Evolutionary conservation across 139 green algal species (phyloP), one percentile per base, ranked within the genome.

Genomic region (Tetraselmis chui): DNA sequence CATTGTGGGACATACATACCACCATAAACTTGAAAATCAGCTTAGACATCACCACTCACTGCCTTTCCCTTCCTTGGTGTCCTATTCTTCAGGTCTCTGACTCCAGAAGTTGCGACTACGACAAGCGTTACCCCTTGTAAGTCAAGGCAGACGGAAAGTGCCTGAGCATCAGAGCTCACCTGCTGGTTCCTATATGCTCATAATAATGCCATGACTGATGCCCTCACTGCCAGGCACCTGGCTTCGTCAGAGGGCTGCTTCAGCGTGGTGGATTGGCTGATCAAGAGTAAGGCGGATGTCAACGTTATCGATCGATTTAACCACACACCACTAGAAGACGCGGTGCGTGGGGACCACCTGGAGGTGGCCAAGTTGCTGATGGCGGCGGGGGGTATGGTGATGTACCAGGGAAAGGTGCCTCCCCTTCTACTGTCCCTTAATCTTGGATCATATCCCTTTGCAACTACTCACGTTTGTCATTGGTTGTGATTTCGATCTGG

Each of bases 171-270:
- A n/a, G n/a, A n/a, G n/a, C n/a, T n/a, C n/a, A n/a, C n/a, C n/a
- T n/a, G n/a, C n/a, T n/a, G n/a, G n/a, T n/a, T n/a, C n/a, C n/a
- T n/a, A n/a, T n/a, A n/a, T n/a, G n/a, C n/a, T n/a, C n/a, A n/a
- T n/a, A n/a, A n/a, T n/a, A n/a, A n/a, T n/a, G n/a, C n/a, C n/a
- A n/a, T n/a, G n/a, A n/a, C n/a, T n/a, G n/a, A n/a, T n/a, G n/a
- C n/a, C n/a, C n/a, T n/a, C n/a, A n/a, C n/a, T n/a, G n/a, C 5
- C 91, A 97, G 92, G 80, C 94, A 98, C 83, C 80, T 98, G 32
- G 89, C 94, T 23, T 83, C 92, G 1, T 92, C 91, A 2, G 94
- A 98, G 85, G 94, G 94, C 30, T 89, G 88, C 0, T 96, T 92
- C 84, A 89, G 87, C 79, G 92, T 96, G 23, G 90, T 91, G 11